Base-by-base conservation (phyloP, 495 filamentous ascomycete genomes). In the Apodospora peruviana region DNA sequence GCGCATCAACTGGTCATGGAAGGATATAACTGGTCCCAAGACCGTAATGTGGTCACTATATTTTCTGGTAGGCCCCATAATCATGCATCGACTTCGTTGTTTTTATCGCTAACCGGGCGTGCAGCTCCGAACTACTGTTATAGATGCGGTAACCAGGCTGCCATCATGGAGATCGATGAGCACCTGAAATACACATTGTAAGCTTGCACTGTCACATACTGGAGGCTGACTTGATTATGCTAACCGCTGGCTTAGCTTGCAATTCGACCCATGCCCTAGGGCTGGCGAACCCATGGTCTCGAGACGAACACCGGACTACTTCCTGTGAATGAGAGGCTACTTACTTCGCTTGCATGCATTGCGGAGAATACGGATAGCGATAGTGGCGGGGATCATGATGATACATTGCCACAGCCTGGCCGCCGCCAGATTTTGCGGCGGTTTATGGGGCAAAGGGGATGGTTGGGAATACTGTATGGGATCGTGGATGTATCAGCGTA, bases 111-210 rank as follows among this genome's bases (percentile, higher is more conserved):
- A 25, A 59, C 48, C 11, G 16, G 25, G 12, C 9, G 8, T 68
- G 49, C 57, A 95, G 91, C 91, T 29, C 91, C 91, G 24, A 96
- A 96, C 70, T 96, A 96, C 71, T 96, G 91, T 74, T 95, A 95
- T 76, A 81, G 93, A 64, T 98, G 93, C 67, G 93, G 93, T 60
- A 98, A 98, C 71, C 93, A 98, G 72, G 93, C 93, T 43, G 93
- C 93, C 9, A 98, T 98, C 68, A 98, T 98, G 93, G 93, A 98
- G 70, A 98, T 98, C 69, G 93, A 98, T 53, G 93, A 98, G 71
- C 90, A 98, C 70, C 72, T 98, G 69, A 97, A 98, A 76, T 98
- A 97, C 68, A 98, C 93, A 60, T 98, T 98, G 93, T 98, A 80
- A 72, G 90, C 85, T 24, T n/a, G 12, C 45, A 14, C 17, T 19